Percentiles rank a stretch among this genome's conserved stretches.
These are phyloP conservation scores for Diaporthe amygdali DNA, from an alignment of 2,329 filamentous ascomycete species.

Conservation along the genomic window DNA sequence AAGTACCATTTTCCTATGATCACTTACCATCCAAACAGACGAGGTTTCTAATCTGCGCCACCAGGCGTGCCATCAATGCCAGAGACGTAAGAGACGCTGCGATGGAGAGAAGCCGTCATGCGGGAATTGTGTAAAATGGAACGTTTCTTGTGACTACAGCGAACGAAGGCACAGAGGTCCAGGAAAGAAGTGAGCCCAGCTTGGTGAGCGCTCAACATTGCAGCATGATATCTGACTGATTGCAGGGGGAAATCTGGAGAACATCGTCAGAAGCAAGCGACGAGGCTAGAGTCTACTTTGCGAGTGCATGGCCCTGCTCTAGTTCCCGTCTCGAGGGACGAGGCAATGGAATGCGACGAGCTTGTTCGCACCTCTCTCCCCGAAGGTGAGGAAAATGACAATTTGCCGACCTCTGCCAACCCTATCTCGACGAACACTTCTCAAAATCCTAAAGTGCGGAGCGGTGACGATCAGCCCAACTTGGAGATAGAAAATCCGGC, in stretches of 20 bases:
- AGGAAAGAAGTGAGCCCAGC: background rate
- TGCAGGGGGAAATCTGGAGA: background rate
- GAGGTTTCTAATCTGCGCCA: background rate
- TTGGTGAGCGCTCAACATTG: background rate
- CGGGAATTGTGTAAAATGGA: background rate
- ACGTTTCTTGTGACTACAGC: background rate
- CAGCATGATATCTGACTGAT: background rate
- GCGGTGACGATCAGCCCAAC: background rate
- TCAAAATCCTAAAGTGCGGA: accelerated
- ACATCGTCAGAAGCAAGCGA: background rate
- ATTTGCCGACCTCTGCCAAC: background rate
- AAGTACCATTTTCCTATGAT: too few species aligned
- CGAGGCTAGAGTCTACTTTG: background rate
- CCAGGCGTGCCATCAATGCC: background rate
- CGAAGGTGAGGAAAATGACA: background rate
- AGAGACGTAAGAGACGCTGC: background rate
- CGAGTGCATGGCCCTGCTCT: background rate
- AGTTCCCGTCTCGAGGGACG: background rate
- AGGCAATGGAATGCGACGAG: background rate
- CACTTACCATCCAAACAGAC: too few species aligned
- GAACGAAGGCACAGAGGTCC: background rate
- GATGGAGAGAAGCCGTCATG: background rate
- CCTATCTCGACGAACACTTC: background rate
- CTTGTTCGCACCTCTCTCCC: background rate
- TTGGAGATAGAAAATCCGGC: too few species aligned